A percentile compares a stretch with the other conserved stretches of the same genome.
Evolutionary conservation across 805 yeast species (phyloP).

Genomic region (Lipomyces spencermartinsiae): DNA sequence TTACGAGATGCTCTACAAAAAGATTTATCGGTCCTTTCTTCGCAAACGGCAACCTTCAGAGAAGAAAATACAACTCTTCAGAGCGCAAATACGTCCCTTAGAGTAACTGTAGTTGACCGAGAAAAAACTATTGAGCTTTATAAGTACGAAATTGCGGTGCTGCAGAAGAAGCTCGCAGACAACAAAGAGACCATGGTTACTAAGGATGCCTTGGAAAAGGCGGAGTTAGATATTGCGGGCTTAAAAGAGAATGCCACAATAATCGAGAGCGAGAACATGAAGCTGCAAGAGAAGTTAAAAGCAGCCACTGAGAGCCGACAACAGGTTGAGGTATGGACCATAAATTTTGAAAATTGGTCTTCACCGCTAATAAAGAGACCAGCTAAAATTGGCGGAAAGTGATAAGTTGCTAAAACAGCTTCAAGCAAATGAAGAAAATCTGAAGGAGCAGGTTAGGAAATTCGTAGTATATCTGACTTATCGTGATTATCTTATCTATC

Average conservation of each 20-base stretch:
- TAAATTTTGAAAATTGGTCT: not conserved
- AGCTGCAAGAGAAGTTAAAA: not conserved
- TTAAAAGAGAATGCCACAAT: not conserved
- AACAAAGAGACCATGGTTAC: slow-evolving; percentile 9
- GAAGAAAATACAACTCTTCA: slow-evolving; percentile 7
- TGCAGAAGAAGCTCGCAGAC: not conserved
- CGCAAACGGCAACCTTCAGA: slow-evolving; percentile 7
- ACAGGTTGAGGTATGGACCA: not conserved
- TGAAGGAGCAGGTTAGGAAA: not conserved
- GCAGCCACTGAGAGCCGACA: not conserved
- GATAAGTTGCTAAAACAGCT: not conserved
- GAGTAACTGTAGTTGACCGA: not conserved
- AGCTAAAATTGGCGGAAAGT: not conserved
- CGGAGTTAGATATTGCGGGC: not conserved
- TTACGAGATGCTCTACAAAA: slow-evolving; percentile 9
- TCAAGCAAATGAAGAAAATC: not conserved
- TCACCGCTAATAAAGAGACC: not conserved
- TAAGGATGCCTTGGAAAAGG: not conserved
- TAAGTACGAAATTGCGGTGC: not conserved
- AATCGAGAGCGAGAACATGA: not conserved
- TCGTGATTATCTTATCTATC: not conserved
- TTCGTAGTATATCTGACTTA: not conserved
- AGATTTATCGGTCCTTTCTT: slow-evolving; percentile 3
- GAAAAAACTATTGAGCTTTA: slow-evolving; percentile 4
- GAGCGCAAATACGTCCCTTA: slow-evolving; percentile 2